These are phyloP conservation scores for Aspergillus pseudonomiae DNA, from an alignment of 2,329 filamentous ascomycete species.

Conservation along the genomic window DNA sequence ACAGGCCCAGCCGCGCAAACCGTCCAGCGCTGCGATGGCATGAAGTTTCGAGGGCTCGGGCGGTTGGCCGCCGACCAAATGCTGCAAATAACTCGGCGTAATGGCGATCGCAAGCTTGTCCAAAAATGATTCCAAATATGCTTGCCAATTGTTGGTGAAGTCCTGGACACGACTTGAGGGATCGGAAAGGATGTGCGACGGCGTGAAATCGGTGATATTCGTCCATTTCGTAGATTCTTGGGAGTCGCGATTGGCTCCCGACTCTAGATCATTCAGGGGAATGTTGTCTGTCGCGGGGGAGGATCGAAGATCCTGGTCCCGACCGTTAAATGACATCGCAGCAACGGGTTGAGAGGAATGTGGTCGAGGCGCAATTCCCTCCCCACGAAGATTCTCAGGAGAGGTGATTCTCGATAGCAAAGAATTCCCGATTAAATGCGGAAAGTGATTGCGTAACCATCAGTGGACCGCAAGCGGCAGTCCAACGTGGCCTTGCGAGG, in stretches of 20 bases:
- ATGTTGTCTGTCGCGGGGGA: conserved; percentile 31
- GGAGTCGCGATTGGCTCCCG: conserved; percentile 15
- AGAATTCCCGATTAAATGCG: neutral
- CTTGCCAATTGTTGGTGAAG: conserved; percentile 29
- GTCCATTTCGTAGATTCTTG: conserved; percentile 22
- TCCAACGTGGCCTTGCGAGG: neutral
- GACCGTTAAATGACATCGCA: conserved; percentile 18
- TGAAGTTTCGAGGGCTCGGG: conserved; percentile 34
- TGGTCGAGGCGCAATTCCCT: conserved; percentile 17
- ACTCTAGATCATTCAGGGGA: conserved; percentile 35
- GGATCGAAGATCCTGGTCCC: conserved; percentile 18
- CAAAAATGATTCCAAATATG: conserved; percentile 25
- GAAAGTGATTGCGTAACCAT: conserved; percentile 9
- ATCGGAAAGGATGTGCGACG: conserved; percentile 22
- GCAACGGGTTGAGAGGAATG: neutral
- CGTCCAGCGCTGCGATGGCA: conserved; percentile 46
- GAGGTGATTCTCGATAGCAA: neutral
- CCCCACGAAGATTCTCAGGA: neutral
- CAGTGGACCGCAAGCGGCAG: conserved; percentile 7
- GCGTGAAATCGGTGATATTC: conserved; percentile 27
- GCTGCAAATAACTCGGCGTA: conserved; percentile 42
- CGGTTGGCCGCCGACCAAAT: conserved; percentile 34
- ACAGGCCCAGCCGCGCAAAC: conserved; percentile 48
- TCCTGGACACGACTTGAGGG: conserved; percentile 18
- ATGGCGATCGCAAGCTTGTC: conserved; percentile 33